Percentiles rank a stretch among this genome's conserved stretches.
Evolutionary conservation across 306 rosid species (phyloP).

Genomic region (Albizia julibrissin): DNA sequence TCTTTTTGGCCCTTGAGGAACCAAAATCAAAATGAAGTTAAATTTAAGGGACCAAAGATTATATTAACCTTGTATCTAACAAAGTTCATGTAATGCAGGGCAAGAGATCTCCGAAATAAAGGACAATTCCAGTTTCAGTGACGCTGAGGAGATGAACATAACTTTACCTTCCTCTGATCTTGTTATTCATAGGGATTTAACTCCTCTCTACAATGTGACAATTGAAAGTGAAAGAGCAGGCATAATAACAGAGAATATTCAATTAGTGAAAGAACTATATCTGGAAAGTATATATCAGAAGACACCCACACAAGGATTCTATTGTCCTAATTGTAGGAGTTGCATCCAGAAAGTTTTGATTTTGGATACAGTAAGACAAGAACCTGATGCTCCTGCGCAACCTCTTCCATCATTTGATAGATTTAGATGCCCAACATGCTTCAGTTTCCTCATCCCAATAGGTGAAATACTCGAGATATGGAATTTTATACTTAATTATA

Average conservation of each 20-base stretch:
- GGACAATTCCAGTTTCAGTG: not conserved
- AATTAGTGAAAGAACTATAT: constrained; percentile 45
- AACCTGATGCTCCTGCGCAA: not conserved
- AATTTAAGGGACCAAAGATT: no score
- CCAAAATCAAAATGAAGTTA: no score
- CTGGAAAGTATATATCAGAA: constrained; percentile 54
- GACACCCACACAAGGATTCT: constrained; percentile 62
- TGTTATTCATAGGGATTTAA: constrained; percentile 18
- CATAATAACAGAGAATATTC: constrained; percentile 24
- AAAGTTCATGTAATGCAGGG: constrained; percentile 5
- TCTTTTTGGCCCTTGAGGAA: no score
- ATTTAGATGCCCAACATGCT: constrained; percentile 38
- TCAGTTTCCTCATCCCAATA: constrained; percentile 62
- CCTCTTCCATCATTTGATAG: not conserved
- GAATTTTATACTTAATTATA: not conserved
- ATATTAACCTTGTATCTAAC: not conserved
- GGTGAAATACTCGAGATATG: constrained; percentile 32
- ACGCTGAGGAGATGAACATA: not conserved
- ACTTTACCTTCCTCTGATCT: constrained; percentile 32
- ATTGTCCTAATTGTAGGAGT: constrained; percentile 73
- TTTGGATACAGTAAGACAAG: constrained; percentile 28
- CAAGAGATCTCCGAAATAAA: constrained; percentile 11
- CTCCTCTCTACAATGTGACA: constrained; percentile 29
- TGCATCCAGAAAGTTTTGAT: constrained; percentile 77
- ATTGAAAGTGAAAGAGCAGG: constrained; percentile 29